Conservation (phyloP, 2,329 filamentous ascomycete species). For the Zymoseptoria tritici region DNA sequence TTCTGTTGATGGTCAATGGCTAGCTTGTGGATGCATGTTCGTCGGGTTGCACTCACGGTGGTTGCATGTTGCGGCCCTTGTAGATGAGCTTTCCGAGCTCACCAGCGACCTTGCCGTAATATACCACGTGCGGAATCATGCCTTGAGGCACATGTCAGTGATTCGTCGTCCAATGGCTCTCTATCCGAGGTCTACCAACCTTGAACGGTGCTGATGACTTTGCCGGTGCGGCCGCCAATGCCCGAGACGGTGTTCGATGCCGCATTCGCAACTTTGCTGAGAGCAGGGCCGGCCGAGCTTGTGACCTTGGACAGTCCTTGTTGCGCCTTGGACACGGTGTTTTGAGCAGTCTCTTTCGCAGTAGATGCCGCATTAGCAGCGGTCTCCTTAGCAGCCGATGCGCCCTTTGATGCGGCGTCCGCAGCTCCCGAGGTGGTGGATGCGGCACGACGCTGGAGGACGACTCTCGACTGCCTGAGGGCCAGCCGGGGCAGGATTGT, state of each 20-base stretch:
- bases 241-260: slow-evolving; percentile 60
- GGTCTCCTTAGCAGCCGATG: slow-evolving; percentile 39
- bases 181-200: slow-evolving; percentile 51
- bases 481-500: slow-evolving; percentile 40
- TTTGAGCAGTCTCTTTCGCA: slow-evolving; percentile 39
- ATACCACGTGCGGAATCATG: slow-evolving; percentile 76
- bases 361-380: slow-evolving; percentile 31
- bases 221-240: slow-evolving; percentile 77
- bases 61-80: slow-evolving; percentile 81
- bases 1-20: slow-evolving; percentile 45
- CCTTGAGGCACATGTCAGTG: slow-evolving; percentile 45
- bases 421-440: slow-evolving; percentile 43
- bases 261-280: slow-evolving; percentile 64
- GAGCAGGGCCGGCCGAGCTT: slow-evolving; percentile 69
- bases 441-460: slow-evolving; percentile 41
- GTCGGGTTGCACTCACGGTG: slow-evolving; percentile 63
- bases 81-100: slow-evolving; percentile 86
- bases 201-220: slow-evolving; percentile 71
- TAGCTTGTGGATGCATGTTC: not conserved
- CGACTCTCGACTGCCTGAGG: slow-evolving; percentile 37
- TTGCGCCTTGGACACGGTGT: slow-evolving; percentile 54
- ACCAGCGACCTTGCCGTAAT: slow-evolving; percentile 83
- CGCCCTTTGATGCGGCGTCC: slow-evolving; percentile 32
- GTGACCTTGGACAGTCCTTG: slow-evolving; percentile 77
- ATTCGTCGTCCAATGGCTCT: not conserved